Evolutionary conservation across 257 asterid genomes (phyloP), one percentile per base, ranked within the genome.

Genomic region (Solanum chmielewskii): DNA sequence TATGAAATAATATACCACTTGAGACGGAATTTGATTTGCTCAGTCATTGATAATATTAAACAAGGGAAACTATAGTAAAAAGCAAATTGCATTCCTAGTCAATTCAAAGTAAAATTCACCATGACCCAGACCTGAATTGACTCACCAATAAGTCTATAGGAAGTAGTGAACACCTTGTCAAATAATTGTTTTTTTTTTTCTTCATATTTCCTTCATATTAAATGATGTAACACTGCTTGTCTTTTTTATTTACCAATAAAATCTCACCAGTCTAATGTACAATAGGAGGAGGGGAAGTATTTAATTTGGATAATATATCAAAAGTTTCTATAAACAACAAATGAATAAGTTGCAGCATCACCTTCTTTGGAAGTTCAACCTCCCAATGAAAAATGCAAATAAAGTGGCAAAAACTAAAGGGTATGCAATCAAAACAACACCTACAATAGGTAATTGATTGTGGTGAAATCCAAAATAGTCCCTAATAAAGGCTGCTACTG

Each of bases 401-500:
- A 92, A 35, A 70, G 42, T 29, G 69, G 94, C 94, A 87, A 90
- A 91, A 88, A 87, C 6, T 56, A 91, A 7, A 23, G 95, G 94
- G 56, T 88, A 90, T n/a, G 90, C 25, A 45, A 88, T 71, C 91
- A 92, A 56, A 29, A 92, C 29, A 25, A 90, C 89, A n/a, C 83
- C 95, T 12, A 91, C 94, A 86, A 90, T 27, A 76, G 94, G 94
- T 62, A 92, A 91, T 41, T 84, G 85, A 39, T 88, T 62, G 83
- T 88, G 92, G 60, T 89, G 83, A 84, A 85, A 92, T 37, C 95
- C 94, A 45, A 90, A 90, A 86, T 92, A 91, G 77, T 91, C 94
- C 60, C 70, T 89, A 45, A 92, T 16, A 66, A 92, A 92, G 13
- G 87, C 89, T 29, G 92, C 90, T 49, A 90, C 90, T 23, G 91